Evolutionary conservation across 768 basidiomycete genomes (phyloP).

Genomic region (Phallus indusiatus): DNA sequence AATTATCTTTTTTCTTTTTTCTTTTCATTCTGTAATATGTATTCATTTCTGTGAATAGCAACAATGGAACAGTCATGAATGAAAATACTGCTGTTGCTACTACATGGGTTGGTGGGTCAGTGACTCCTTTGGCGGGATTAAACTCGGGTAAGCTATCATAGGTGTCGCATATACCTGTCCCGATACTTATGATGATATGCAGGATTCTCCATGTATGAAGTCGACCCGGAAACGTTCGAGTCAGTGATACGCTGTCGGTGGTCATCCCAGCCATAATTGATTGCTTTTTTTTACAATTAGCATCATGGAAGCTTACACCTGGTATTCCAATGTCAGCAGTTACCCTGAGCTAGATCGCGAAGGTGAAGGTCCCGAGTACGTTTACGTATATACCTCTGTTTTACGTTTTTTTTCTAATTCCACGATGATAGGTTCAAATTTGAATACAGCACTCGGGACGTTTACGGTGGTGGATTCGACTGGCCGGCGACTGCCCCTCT

Average conservation of each 20-base stretch:
- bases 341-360: constrained; percentile 15
- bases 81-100: constrained; percentile 6
- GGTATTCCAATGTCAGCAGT: constrained; percentile 18
- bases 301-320: constrained; percentile 20
- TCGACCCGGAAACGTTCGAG: constrained; percentile 16
- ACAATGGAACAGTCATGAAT: constrained; percentile 6
- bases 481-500: constrained; percentile 2
- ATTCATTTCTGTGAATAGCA: background rate
- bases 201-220: constrained; percentile 20
- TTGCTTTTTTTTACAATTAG: constrained; percentile 11
- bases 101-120: constrained; percentile 16
- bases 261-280: background rate
- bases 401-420: background rate
- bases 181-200: background rate
- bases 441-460: constrained; percentile 18
- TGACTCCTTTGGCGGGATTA: constrained; percentile 16
- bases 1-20: background rate
- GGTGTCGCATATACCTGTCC: background rate
- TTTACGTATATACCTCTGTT: background rate
- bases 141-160: constrained; percentile 12
- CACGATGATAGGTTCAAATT: constrained; percentile 11
- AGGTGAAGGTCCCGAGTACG: constrained; percentile 14
- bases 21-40: no score
- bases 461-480: constrained; percentile 12
- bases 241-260: background rate